Evolutionary conservation across 2,329 filamentous ascomycete species (phyloP).

Genomic region (Mollisia scopiformis): DNA sequence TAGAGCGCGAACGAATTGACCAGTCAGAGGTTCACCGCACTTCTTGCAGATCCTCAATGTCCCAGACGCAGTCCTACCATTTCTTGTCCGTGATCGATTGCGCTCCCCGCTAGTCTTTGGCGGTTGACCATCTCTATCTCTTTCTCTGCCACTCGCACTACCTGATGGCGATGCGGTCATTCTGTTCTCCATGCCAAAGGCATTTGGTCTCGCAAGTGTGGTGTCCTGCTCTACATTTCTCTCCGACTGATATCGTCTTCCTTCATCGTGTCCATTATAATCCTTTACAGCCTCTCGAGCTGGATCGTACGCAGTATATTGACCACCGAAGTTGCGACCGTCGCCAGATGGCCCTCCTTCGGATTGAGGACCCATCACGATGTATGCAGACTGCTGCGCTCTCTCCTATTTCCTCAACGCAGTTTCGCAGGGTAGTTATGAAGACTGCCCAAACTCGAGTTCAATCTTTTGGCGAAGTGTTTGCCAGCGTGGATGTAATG

Average conservation of each 20-base stretch:
- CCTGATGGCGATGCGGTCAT: conserved; percentile 29
- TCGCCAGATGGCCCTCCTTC: conserved; percentile 40
- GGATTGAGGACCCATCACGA: conserved; percentile 39
- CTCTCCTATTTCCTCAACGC: background rate
- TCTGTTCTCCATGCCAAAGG: conserved; percentile 31
- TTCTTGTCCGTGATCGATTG: conserved; percentile 57
- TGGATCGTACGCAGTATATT: conserved; percentile 15
- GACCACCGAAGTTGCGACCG: conserved; percentile 19
- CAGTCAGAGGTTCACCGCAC: conserved; percentile 84
- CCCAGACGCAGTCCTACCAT: conserved; percentile 59
- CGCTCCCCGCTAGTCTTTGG: conserved; percentile 53
- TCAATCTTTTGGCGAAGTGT: background rate
- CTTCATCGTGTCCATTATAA: conserved; percentile 16
- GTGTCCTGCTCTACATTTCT: conserved; percentile 27
- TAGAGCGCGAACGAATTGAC: conserved; percentile 93
- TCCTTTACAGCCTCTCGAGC: conserved; percentile 8
- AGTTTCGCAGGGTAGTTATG: background rate
- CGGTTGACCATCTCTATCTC: conserved; percentile 26
- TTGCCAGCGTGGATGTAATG: conserved; percentile 26
- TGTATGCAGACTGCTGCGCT: background rate
- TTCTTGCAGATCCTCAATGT: conserved; percentile 77
- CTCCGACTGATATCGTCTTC: conserved; percentile 27
- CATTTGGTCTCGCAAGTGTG: conserved; percentile 30
- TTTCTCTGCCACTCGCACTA: conserved; percentile 27
- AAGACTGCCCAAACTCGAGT: background rate